Base-by-base conservation (phyloP, 768 basidiomycete genomes). In the Pleurotus ostreatus region DNA sequence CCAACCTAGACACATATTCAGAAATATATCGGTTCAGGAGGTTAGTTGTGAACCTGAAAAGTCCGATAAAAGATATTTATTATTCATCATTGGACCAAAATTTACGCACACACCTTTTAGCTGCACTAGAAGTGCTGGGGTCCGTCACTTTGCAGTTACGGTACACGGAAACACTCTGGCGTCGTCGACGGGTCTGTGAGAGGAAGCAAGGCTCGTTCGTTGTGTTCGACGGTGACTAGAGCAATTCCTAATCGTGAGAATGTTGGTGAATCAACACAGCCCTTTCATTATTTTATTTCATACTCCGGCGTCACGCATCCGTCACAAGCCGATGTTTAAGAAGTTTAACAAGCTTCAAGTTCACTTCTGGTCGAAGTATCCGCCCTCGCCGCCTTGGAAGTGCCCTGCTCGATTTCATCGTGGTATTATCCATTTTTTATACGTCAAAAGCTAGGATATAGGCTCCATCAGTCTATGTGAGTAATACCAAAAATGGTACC, bases 51-150 rank as follows among this genome's bases (percentile, higher is more conserved):
- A 52, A 52, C 51, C 51, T 52, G 51, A 52, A 52, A 52, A 52
- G 51, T 52, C 51, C 51, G 51, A 52, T 52, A 52, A 52, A 52
- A 52, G 39, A 52, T 52, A 52, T 52, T 39, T 52, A 52, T 52
- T 52, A 52, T 39, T 52, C 51, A 49, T 49, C 48, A 39, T 18
- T 52, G 51, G 30, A 52, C 51, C 51, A 52, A 52, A 52, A 11
- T 39, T 40, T 20, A 37, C 34, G 3, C 39, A 52, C 51, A 41
- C 22, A 40, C 51, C 51, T 52, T 52, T 34, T 18, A 39, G 34
- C 16, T 20, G 38, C 51, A 39, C 8, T 11, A 11, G 30, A 34
- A 34, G 22, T 18, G 2, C 26, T 18, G 16, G 40, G 16, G 22
- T n/a, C 37, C 38, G 51, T 38, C 38, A 39, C 12, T 52, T 52